phyloP scores from a whole-genome alignment of 257 asterid species.

The Ilex aquifolium region DNA sequence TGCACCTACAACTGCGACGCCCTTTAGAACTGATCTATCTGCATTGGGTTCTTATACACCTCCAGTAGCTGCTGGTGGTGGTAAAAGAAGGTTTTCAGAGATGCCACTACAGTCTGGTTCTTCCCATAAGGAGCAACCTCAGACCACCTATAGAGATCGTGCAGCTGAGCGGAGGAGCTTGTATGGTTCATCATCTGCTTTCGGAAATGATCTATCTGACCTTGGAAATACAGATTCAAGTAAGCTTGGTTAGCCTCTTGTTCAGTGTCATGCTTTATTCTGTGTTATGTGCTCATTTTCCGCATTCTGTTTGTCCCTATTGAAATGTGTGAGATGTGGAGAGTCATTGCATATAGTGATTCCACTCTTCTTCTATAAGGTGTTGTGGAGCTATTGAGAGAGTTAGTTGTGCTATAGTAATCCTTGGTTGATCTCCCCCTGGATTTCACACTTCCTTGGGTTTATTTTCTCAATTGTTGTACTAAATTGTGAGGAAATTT shows the following conservation, averaged over 20 bases:
- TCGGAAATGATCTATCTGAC: constrained; percentile 59
- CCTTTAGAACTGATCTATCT: constrained; percentile 80
- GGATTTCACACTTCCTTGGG: constrained; percentile 33
- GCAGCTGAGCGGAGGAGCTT: constrained; percentile 97
- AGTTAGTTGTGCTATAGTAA: constrained; percentile 23
- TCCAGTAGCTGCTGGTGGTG: constrained; percentile 51
- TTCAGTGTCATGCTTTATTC: constrained; percentile 6
- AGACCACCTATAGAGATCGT: constrained; percentile 77
- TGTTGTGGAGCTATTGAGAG: constrained; percentile 26
- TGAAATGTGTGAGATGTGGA: too few species aligned
- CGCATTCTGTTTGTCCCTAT: not conserved
- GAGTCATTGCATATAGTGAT: constrained; percentile 15
- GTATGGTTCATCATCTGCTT: constrained; percentile 73
- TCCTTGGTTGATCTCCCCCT: constrained; percentile 29
- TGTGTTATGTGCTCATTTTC: constrained; percentile 10
- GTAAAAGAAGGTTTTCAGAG: constrained; percentile 93
- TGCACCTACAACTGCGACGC: constrained; percentile 39
- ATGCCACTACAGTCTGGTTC: constrained; percentile 52
- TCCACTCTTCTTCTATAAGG: constrained; percentile 13
- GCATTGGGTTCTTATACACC: constrained; percentile 74
- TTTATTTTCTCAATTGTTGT: constrained; percentile 32
- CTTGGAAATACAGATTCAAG: constrained; percentile 58
- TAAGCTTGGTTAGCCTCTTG: constrained; percentile 33
- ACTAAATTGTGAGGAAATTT: constrained; percentile 71
- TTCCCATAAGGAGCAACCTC: constrained; percentile 58